Conservation (phyloP, 169 alveolate genomes). For the Cardiosporidium cionae region DNA sequence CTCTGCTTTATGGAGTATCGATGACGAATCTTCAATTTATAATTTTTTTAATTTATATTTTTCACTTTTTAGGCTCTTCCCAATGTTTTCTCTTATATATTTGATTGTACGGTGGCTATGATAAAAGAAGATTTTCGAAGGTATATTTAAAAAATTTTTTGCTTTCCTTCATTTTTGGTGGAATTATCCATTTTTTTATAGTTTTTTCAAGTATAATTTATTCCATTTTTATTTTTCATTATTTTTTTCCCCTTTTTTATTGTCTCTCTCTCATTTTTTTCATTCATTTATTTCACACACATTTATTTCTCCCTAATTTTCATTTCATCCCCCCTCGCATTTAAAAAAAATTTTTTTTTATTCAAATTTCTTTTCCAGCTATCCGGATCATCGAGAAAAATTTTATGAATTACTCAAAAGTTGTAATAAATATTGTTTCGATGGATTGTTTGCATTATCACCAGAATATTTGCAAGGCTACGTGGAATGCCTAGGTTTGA, state of each 20-base stretch:
- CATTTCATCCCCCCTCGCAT: neutral
- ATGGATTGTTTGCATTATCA: slow-evolving; percentile 44
- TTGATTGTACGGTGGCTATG: slow-evolving; percentile 32
- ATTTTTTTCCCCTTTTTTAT: neutral
- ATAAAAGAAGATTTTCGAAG: slow-evolving; percentile 33
- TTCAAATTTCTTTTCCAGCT: slow-evolving; percentile 13
- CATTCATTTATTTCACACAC: neutral
- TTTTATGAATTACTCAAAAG: slow-evolving; percentile 55
- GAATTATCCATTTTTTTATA: neutral
- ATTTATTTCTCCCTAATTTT: neutral
- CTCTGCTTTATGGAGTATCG: no score
- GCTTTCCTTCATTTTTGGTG: neutral
- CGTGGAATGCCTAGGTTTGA: slow-evolving; percentile 52
- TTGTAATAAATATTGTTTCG: slow-evolving; percentile 40
- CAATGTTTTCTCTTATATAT: slow-evolving; percentile 21
- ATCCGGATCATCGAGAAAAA: slow-evolving; percentile 67
- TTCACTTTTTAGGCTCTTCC: slow-evolving; percentile 12
- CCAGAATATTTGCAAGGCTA: slow-evolving; percentile 43
- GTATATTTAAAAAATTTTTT: neutral
- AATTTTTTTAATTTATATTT: no score
- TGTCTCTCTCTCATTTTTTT: neutral
- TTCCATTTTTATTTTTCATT: no score
- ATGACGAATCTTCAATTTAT: no score
- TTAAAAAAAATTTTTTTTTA: neutral
- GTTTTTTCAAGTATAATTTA: no score